Percentiles rank a stretch among this genome's conserved stretches.
These are phyloP conservation scores for Clonostachys sp. DNA, from an alignment of 2,329 filamentous ascomycete species.

Conservation along the genomic window DNA sequence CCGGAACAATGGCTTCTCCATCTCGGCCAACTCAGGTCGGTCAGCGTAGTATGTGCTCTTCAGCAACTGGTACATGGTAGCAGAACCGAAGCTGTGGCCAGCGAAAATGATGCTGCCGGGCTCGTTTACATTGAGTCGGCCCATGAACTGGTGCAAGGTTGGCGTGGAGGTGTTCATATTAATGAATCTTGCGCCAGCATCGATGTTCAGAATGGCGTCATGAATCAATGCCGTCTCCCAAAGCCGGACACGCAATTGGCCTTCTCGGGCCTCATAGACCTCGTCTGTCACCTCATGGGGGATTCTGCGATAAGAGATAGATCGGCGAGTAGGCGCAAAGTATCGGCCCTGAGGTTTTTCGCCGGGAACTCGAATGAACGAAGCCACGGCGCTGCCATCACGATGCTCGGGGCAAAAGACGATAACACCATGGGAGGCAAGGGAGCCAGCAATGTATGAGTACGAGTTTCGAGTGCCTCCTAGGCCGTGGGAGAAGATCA, in stretches of 20 bases:
- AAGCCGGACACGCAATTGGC: slow-evolving; percentile 68
- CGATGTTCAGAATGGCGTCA: slow-evolving; percentile 63
- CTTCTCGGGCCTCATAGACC: slow-evolving; percentile 62
- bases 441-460: slow-evolving; percentile 73
- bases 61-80: slow-evolving; percentile 69
- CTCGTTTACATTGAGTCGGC: slow-evolving; percentile 60
- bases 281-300: slow-evolving; percentile 61
- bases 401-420: slow-evolving; percentile 80
- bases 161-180: slow-evolving; percentile 49
- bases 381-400: slow-evolving; percentile 74
- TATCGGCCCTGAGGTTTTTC: slow-evolving; percentile 23
- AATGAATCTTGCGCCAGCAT: slow-evolving; percentile 42
- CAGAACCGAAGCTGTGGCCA: slow-evolving; percentile 78
- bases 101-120: slow-evolving; percentile 71
- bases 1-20: slow-evolving; percentile 55
- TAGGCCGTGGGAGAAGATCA: slow-evolving; percentile 83
- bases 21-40: slow-evolving; percentile 35
- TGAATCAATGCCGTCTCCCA: slow-evolving; percentile 75
- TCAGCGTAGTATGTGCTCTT: slow-evolving; percentile 72
- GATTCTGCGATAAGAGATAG: slow-evolving; percentile 45
- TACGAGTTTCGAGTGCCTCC: slow-evolving; percentile 80
- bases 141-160: slow-evolving; percentile 53
- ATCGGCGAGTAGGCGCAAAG: slow-evolving; percentile 14
- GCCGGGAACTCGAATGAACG: slow-evolving; percentile 61
- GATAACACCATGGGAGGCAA: slow-evolving; percentile 77